Base-by-base conservation (phyloP, 1,284 basidiomycete genomes). In the Malassezia caprae region DNA sequence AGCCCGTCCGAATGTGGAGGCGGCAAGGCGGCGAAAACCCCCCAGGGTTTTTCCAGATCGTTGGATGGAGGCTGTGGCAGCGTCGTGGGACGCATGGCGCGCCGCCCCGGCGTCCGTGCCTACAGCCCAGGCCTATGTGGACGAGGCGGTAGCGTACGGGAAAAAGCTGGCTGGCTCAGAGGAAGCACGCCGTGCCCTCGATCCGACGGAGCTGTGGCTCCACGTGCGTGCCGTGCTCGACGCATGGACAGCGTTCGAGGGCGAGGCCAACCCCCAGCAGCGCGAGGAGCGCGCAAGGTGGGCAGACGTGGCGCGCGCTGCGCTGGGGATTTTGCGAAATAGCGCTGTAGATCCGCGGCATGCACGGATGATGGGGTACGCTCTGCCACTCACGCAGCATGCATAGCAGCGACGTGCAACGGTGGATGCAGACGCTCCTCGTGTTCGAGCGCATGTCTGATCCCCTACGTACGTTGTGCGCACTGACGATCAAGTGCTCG, bases 381-480 rank as follows among this genome's bases (percentile, higher is more conserved):
- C 41, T 28, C 10, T 19, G 17, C 24, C 17, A 43, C 41, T 43
- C n/a, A 43, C 41, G 19, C 41, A 24, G 21, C 19, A 31, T 7
- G 44, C 51, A 53, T 28, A 39, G 43, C 32, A 28, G 30, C 5
- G 45, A 24, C 4, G 30, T 53, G 1, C 8, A 27, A 8, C 30
- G 11, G 10, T 21, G 40, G 21, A 21, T 56, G 32, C 34, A 39
- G 8, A 44, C 41, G 27, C 31, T 28, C 19, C 41, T 57, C 19
- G 19, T 21, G n/a, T 57, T 51, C 24, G 49, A 57, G 45, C 50
- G 32, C 37, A 57, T 57, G 55, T 31, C 37, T 21, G 55, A 57
- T 12, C 55, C 55, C 8, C 15, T 26, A 35, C 17, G 45, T 47
- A 27, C 32, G 45, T 47, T 10, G 21, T 13, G 23, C 11, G 21